Evolutionary conservation across 768 basidiomycete genomes (phyloP).

Genomic region (Psilocybe subaeruginosa): DNA sequence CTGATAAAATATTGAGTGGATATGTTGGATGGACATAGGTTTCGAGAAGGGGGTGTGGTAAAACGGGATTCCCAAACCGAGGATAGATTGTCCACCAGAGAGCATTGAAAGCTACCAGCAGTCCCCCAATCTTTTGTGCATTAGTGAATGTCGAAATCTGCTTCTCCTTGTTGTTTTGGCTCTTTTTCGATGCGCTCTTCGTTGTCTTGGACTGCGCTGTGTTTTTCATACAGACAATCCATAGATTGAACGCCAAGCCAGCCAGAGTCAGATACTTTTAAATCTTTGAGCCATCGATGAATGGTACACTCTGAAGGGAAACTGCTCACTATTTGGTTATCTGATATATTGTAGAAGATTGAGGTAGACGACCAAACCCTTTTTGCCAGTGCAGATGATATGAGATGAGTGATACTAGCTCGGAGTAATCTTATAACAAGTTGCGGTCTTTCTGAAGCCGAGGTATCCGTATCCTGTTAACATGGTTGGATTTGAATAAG

Average conservation of each 20-base stretch:
- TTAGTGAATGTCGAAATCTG: conserved; percentile 15
- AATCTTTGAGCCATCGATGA: not conserved
- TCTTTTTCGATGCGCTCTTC: conserved; percentile 19
- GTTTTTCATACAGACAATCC: conserved; percentile 26
- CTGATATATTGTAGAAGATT: conserved; percentile 23
- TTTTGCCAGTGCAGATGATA: conserved; percentile 28
- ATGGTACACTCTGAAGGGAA: not conserved
- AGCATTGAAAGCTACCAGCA: conserved; percentile 33
- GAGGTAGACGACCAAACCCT: conserved; percentile 30
- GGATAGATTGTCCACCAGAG: conserved; percentile 39
- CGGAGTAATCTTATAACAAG: conserved; percentile 25
- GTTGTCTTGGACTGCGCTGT: not conserved
- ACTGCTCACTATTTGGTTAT: conserved; percentile 42
- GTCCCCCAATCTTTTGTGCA: conserved; percentile 25
- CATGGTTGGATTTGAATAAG: conserved; percentile 2
- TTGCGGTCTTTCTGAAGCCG: conserved; percentile 8
- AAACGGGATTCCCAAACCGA: conserved; percentile 54
- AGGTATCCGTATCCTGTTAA: not conserved
- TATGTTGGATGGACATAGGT: conserved; percentile 55
- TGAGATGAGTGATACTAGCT: conserved; percentile 28
- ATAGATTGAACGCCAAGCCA: conserved; percentile 31
- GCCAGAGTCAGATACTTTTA: conserved; percentile 33
- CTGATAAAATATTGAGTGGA: conserved; percentile 68
- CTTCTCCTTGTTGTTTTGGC: conserved; percentile 19
- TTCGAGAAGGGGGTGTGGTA: conserved; percentile 53